Conservation (phyloP, 495 filamentous ascomycete genomes). For the Margaritispora aquatica region DNA sequence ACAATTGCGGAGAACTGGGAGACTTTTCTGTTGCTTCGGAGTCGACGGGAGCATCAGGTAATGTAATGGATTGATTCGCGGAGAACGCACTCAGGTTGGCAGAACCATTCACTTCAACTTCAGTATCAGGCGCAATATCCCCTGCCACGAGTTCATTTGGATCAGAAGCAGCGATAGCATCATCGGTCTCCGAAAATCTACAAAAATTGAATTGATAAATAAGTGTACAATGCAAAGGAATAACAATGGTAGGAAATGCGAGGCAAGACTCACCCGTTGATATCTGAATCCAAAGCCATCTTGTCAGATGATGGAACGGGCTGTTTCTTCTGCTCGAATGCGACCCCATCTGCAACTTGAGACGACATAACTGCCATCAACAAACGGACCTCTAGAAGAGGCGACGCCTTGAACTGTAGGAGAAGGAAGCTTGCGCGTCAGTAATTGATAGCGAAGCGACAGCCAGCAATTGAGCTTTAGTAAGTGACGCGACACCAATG, state of each 20-base stretch:
- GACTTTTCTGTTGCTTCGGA: conserved; percentile 14
- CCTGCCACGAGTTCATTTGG: not conserved
- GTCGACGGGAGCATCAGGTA: conserved; percentile 18
- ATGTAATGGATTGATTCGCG: conserved; percentile 12
- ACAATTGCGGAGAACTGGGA: conserved; percentile 10
- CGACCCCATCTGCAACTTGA: conserved; percentile 35
- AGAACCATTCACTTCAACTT: conserved; percentile 17
- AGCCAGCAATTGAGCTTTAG: not conserved
- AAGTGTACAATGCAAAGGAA: conserved; percentile 18
- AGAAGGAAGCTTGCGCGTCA: conserved; percentile 16
- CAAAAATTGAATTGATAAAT: conserved; percentile 20
- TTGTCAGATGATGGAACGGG: conserved; percentile 36
- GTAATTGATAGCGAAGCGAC: not conserved
- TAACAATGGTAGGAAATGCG: conserved; percentile 7
- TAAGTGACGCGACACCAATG: conserved; percentile 9
- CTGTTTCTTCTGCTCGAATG: conserved; percentile 41
- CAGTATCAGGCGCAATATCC: not conserved
- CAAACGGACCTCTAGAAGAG: conserved; percentile 22
- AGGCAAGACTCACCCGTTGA: conserved; percentile 40
- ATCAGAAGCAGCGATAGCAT: conserved; percentile 21
- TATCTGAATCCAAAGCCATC: conserved; percentile 37
- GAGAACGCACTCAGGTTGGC: conserved; percentile 14
- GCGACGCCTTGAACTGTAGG: conserved; percentile 17
- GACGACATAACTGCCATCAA: conserved; percentile 53
- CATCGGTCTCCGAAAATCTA: conserved; percentile 24